A percentile compares a stretch with the other conserved stretches of the same genome.
Conservation (phyloP, 2,329 filamentous ascomycete genomes). For the Sporothrix inflata region DNA sequence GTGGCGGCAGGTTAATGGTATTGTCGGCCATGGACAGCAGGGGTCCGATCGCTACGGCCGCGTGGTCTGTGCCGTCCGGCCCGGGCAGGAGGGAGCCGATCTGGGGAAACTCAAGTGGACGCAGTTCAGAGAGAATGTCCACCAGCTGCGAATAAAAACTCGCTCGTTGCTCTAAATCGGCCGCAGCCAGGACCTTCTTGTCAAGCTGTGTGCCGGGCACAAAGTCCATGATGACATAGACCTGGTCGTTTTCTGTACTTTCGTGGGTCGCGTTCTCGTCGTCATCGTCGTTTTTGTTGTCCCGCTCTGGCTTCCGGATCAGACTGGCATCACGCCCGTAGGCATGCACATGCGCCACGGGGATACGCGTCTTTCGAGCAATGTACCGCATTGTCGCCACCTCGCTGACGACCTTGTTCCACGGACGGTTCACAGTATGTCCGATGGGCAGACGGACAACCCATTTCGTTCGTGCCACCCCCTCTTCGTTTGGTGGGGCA, state of each 20-base stretch:
- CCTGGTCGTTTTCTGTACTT: constrained; percentile 26
- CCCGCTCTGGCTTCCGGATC: background rate
- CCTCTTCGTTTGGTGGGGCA: background rate
- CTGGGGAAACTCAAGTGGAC: constrained; percentile 35
- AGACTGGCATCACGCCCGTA: constrained; percentile 32
- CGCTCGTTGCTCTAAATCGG: constrained; percentile 16
- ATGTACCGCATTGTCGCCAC: constrained; percentile 36
- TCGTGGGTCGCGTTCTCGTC: background rate
- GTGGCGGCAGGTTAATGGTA: constrained; percentile 15
- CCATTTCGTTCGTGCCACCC: constrained; percentile 30
- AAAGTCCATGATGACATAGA: constrained; percentile 35
- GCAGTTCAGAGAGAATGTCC: constrained; percentile 36
- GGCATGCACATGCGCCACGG: constrained; percentile 35
- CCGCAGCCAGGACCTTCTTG: constrained; percentile 25
- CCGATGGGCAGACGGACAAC: constrained; percentile 38
- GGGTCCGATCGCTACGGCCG: constrained; percentile 28
- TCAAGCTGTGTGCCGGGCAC: constrained; percentile 34
- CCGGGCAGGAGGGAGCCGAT: constrained; percentile 38
- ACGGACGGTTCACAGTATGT: constrained; percentile 33
- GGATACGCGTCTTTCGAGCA: constrained; percentile 34
- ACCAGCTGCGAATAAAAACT: constrained; percentile 35
- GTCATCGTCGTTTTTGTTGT: background rate
- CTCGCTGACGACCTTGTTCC: constrained; percentile 39
- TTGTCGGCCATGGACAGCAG: constrained; percentile 31
- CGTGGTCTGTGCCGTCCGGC: constrained; percentile 24